These are phyloP conservation scores for Auricularia sp. DNA, from an alignment of 768 basidiomycete species.

Conservation along the genomic window DNA sequence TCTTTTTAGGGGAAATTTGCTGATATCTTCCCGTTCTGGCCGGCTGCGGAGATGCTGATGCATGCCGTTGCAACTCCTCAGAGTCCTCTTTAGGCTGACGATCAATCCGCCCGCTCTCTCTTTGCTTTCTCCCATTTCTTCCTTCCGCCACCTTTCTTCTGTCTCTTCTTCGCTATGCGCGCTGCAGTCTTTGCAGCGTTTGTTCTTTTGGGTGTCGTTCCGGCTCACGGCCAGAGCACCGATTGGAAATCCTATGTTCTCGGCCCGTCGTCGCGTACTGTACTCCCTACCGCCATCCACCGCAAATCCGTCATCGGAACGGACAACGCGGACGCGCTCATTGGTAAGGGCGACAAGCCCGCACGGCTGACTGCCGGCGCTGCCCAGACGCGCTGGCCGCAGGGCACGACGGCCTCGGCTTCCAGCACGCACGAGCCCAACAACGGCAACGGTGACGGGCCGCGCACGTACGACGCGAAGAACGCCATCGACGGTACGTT, in stretches of 20 bases:
- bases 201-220: too few relatives aligned
- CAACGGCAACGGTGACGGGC: neutral
- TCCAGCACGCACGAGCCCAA: neutral
- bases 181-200: too few relatives aligned
- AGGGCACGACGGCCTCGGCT: neutral
- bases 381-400: neutral
- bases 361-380: neutral
- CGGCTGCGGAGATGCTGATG: too few relatives aligned
- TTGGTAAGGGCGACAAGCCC: constrained; percentile 20
- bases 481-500: neutral
- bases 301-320: neutral
- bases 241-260: constrained; percentile 1
- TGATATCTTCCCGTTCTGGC: too few relatives aligned
- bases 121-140: too few relatives aligned
- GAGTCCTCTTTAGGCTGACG: too few relatives aligned
- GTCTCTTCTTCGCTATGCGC: too few relatives aligned
- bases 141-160: too few relatives aligned
- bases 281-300: neutral
- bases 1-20: too few relatives aligned
- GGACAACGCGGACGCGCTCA: neutral
- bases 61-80: too few relatives aligned
- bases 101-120: too few relatives aligned
- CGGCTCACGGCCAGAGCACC: neutral
- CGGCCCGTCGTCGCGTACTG: neutral
- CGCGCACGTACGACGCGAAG: constrained; percentile 1